Percentiles rank a stretch among this genome's conserved stretches.
Conservation (phyloP, 345 rosid species). For the Citrus cavaleriei region DNA sequence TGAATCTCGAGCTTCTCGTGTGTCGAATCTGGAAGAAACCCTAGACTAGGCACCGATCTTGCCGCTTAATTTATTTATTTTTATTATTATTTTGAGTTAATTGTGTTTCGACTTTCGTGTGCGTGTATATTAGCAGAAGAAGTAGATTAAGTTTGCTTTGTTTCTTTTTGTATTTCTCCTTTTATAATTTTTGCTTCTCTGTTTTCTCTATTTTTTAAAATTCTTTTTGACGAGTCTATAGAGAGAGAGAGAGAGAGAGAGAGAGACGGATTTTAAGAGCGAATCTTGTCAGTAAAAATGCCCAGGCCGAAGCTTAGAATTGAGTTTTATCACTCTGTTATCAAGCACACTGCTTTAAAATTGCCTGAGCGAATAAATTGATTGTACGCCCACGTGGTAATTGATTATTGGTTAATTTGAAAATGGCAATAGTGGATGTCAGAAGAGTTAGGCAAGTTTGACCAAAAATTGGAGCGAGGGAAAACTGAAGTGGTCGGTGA, state of each 20-base stretch:
- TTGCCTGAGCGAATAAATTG: too few relatives aligned
- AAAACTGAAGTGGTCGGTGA: slow-evolving; percentile 11
- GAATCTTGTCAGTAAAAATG: slow-evolving; percentile 18
- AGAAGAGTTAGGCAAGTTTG: background rate
- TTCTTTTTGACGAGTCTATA: background rate
- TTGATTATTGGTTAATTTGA: background rate
- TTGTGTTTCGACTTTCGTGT: background rate
- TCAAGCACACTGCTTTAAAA: background rate
- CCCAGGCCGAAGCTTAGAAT: too few relatives aligned
- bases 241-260: background rate
- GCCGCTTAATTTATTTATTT: background rate
- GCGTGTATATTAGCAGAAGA: background rate
- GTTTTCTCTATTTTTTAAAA: background rate
- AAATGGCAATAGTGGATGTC: background rate
- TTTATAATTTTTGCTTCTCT: slow-evolving; percentile 3
- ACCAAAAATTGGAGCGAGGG: slow-evolving; percentile 1
- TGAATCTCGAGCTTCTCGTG: background rate
- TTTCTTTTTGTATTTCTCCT: background rate
- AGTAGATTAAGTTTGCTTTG: background rate
- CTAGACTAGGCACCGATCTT: slow-evolving; percentile 15
- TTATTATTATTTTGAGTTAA: background rate
- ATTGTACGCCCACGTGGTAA: background rate
- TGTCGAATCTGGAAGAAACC: background rate
- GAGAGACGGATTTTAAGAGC: slow-evolving; percentile 12
- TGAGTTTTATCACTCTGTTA: background rate